Evolutionary conservation across 192 early-diverging fungal species (phyloP).

Genomic region (Piromyces sp.): DNA sequence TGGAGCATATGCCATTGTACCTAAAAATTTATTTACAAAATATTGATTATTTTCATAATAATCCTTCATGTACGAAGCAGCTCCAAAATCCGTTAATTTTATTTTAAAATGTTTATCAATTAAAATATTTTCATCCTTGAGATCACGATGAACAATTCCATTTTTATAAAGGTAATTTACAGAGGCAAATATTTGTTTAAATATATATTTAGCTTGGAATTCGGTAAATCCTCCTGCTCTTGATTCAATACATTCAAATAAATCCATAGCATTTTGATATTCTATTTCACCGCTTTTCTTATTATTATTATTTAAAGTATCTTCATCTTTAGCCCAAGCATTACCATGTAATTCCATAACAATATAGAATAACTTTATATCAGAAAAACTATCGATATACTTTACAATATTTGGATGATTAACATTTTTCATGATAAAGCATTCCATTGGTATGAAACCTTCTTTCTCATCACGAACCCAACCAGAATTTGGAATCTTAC

Average conservation of each 20-base stretch:
- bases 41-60: not conserved
- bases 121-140: not conserved
- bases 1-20: not conserved
- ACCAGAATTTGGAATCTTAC: not conserved
- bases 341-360: not conserved
- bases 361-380: not conserved
- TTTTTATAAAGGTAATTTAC: not conserved
- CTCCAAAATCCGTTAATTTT: not conserved
- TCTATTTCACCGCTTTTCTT: not conserved
- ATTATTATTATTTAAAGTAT: not conserved
- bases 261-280: not conserved
- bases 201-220: not conserved
- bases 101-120: not conserved
- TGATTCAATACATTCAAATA: not conserved
- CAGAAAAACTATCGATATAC: not conserved
- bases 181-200: not conserved
- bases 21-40: not conserved
- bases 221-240: not conserved
- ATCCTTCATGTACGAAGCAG: not conserved
- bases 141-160: not conserved
- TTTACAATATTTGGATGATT: not conserved
- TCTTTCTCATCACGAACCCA: not conserved
- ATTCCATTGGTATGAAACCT: not conserved
- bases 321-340: not conserved
- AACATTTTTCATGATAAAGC: not conserved